Percentiles rank a stretch among this genome's conserved stretches.
Evolutionary conservation across 257 asterid genomes (phyloP).

Genomic region (Scutellaria baicalensis): DNA sequence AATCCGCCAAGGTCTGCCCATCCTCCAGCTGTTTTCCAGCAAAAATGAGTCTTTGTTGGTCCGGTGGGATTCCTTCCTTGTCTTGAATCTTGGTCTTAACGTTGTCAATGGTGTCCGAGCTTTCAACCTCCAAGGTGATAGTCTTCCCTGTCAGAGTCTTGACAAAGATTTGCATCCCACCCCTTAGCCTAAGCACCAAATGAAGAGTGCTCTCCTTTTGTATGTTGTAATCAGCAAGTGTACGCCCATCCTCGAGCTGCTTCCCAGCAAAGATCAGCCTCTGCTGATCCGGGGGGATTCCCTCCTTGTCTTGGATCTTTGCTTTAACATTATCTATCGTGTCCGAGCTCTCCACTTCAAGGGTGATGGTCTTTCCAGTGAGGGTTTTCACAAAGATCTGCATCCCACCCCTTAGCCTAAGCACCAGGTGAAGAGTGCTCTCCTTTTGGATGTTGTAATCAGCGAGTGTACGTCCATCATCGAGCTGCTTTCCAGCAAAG

Average conservation of each 20-base stretch:
- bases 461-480: conserved; percentile 35
- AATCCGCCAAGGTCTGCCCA: neutral
- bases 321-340: conserved; percentile 23
- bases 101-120: conserved; percentile 1
- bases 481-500: conserved; percentile 41
- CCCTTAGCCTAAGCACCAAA: neutral
- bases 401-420: conserved; percentile 40
- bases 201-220: neutral
- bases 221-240: neutral
- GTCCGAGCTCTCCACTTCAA: conserved; percentile 24
- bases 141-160: neutral
- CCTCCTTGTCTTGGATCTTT: conserved; percentile 24
- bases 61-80: neutral
- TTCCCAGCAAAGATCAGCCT: neutral
- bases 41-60: neutral
- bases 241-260: conserved; percentile 1
- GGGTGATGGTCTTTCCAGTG: conserved; percentile 25
- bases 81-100: conserved; percentile 1
- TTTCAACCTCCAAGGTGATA: neutral
- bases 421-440: conserved; percentile 36
- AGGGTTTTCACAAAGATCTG: conserved; percentile 35
- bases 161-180: conserved; percentile 3
- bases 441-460: conserved; percentile 45
- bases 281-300: neutral
- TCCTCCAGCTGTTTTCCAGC: conserved; percentile 1